Evolutionary conservation across 108 stramenopile species (phyloP).

Genomic region (Skeletonema menzelii): DNA sequence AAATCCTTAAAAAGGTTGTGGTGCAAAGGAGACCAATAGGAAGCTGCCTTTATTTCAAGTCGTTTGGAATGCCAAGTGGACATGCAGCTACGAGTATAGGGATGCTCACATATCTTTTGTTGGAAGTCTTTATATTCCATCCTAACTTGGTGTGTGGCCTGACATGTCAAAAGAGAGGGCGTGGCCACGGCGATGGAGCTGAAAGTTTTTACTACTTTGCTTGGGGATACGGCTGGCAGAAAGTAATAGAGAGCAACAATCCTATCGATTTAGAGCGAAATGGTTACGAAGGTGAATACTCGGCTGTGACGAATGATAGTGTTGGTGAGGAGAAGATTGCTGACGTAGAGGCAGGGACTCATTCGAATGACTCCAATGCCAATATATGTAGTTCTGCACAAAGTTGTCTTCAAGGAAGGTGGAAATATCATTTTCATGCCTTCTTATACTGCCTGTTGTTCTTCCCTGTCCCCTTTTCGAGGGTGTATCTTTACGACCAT

Average conservation of each 20-base stretch:
- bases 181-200: not conserved
- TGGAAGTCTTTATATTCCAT: slow-evolving; percentile 39
- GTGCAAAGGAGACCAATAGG: slow-evolving; percentile 25
- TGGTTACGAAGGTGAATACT: not conserved
- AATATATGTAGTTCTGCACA: not conserved
- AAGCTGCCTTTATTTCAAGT: slow-evolving; percentile 39
- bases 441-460: slow-evolving; percentile 17
- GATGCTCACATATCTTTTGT: slow-evolving; percentile 30
- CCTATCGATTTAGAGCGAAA: not conserved
- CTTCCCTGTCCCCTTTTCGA: slow-evolving; percentile 32
- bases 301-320: not conserved
- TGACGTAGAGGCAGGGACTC: not conserved
- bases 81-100: slow-evolving; percentile 45
- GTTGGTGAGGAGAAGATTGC: not conserved
- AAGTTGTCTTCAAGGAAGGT: not conserved
- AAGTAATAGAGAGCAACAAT: not conserved
- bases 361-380: not conserved
- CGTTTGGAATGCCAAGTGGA: slow-evolving; percentile 41
- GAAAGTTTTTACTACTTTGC: not conserved
- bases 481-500: slow-evolving; percentile 48
- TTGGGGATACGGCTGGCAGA: slow-evolving; percentile 22
- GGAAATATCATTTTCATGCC: slow-evolving; percentile 24
- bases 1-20: slow-evolving; percentile 22
- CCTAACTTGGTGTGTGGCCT: slow-evolving; percentile 35
- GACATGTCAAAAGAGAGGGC: slow-evolving; percentile 18